Evolutionary conservation across 106 monocot species (phyloP).

Genomic region (Chionographis japonica): DNA sequence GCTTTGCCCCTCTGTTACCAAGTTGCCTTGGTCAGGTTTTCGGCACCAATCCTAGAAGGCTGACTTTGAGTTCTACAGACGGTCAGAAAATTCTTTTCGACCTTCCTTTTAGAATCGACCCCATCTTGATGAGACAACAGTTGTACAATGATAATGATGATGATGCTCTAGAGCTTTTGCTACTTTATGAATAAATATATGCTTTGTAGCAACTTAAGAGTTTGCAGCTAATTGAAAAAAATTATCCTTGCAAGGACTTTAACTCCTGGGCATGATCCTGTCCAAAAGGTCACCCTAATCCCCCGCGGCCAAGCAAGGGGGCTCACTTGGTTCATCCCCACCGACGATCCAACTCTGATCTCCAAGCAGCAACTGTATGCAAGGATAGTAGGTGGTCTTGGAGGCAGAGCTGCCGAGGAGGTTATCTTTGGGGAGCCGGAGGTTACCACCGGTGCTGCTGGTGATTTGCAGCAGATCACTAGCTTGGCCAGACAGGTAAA

Average conservation of each 20-base stretch:
- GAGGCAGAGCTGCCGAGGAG: constrained; percentile 98
- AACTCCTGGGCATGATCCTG: constrained; percentile 92
- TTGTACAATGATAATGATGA: too few species aligned
- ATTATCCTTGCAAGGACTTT: constrained; percentile 58
- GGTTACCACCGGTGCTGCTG: constrained; percentile 96
- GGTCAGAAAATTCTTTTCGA: too few species aligned
- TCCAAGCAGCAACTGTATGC: constrained; percentile 95
- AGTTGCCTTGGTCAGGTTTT: too few species aligned
- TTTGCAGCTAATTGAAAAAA: background rate
- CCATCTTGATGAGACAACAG: too few species aligned
- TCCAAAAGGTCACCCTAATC: constrained; percentile 91
- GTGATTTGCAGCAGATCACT: constrained; percentile 94
- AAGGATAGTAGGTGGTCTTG: constrained; percentile 93
- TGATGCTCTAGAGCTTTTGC: too few species aligned
- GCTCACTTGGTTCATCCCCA: constrained; percentile 95
- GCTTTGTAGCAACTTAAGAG: background rate
- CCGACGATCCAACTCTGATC: constrained; percentile 88
- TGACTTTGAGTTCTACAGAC: too few species aligned
- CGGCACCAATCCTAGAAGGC: too few species aligned
- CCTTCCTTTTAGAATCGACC: too few species aligned
- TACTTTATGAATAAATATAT: background rate
- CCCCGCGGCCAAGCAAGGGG: constrained; percentile 93
- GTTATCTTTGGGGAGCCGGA: constrained; percentile 96
- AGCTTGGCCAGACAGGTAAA: constrained; percentile 88
- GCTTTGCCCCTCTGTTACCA: too few species aligned